A percentile compares a stretch with the other conserved stretches of the same genome.
Evolutionary conservation across 306 rosid genomes (phyloP).

Genomic region (Quercus variabilis): DNA sequence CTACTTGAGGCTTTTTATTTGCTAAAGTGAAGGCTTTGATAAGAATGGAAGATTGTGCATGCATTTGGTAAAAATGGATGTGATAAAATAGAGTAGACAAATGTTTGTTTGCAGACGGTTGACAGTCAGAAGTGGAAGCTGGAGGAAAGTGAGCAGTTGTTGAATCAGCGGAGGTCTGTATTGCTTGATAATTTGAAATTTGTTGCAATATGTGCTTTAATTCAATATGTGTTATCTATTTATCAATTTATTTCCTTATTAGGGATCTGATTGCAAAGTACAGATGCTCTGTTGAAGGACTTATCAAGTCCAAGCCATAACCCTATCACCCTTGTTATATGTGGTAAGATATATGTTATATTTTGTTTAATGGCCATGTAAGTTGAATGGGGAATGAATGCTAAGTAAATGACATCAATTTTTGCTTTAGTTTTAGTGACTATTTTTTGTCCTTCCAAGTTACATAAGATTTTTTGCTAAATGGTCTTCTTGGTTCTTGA

Average conservation of each 20-base stretch:
- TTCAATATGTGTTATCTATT: constrained; percentile 1
- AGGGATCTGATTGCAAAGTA: constrained; percentile 76
- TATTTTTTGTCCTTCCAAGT: too few relatives aligned
- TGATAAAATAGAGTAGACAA: not conserved
- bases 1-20: not conserved
- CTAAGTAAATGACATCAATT: too few relatives aligned
- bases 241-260: not conserved
- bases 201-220: constrained; percentile 1
- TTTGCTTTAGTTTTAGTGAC: too few relatives aligned
- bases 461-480: too few relatives aligned
- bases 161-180: constrained; percentile 67
- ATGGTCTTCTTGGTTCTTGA: too few relatives aligned
- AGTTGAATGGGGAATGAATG: not conserved
- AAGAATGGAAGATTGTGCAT: not conserved
- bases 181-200: not conserved
- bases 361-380: not conserved
- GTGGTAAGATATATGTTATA: constrained; percentile 15
- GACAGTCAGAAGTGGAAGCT: constrained; percentile 74
- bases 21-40: not conserved
- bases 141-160: constrained; percentile 76
- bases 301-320: constrained; percentile 66
- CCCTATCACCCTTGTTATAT: not conserved
- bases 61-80: not conserved
- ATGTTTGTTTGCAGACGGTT: constrained; percentile 57
- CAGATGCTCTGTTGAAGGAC: constrained; percentile 66